A percentile compares a stretch with the other conserved stretches of the same genome.
phyloP scores from a whole-genome alignment of 1,284 basidiomycete species.

The Ceratobasidium papillatum region DNA sequence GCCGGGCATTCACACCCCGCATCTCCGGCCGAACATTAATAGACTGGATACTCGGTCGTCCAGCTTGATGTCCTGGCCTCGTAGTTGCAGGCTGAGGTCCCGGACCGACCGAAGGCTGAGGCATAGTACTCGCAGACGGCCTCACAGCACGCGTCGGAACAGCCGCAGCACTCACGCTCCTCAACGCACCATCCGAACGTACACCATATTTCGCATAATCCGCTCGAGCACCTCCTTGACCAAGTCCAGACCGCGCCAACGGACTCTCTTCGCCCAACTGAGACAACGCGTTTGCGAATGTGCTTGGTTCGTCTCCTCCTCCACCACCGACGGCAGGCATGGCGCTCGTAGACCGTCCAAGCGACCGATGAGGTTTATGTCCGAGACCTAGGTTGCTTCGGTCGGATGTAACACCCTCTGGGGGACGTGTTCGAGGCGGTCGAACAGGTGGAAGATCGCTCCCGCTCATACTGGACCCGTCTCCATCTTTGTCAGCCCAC shows the following conservation, averaged over 20 bases:
- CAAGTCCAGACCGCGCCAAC: not conserved
- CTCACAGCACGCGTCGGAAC: not conserved
- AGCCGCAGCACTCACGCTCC: not conserved
- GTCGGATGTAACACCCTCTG: not conserved
- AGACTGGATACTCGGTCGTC: not conserved
- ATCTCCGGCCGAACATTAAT: not conserved
- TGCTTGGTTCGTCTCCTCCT: not conserved
- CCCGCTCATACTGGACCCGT: conserved; percentile 1
- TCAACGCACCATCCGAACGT: conserved; percentile 3
- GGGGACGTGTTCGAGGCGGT: not conserved
- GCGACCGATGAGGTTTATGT: not conserved
- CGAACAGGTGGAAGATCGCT: not conserved
- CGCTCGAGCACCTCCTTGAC: not conserved
- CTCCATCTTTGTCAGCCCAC: not conserved
- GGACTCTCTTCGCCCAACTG: conserved; percentile 8
- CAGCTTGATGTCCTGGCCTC: not conserved
- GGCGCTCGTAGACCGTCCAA: conserved; percentile 1
- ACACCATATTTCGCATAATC: not conserved
- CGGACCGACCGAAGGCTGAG: not conserved
- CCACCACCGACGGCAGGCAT: not conserved
- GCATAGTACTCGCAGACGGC: not conserved
- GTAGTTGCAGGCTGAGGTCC: not conserved
- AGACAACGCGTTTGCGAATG: not conserved
- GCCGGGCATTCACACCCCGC: not conserved
- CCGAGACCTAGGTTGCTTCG: not conserved